phyloP scores from a whole-genome alignment of 768 basidiomycete genomes.

The Trametes villosa region DNA sequence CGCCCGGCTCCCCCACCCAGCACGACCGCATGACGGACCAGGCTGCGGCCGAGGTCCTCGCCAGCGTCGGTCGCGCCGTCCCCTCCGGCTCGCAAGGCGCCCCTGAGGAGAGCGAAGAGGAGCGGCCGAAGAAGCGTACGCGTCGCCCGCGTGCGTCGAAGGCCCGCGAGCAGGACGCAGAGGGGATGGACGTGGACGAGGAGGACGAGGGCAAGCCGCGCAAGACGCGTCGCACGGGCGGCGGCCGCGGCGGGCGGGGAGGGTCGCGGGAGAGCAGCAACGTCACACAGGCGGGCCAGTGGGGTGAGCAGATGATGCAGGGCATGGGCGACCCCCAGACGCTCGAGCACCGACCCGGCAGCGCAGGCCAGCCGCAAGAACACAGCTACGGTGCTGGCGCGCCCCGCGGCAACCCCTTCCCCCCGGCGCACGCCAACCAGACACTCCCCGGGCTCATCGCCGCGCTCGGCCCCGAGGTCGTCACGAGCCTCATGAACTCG shows the following conservation, averaged over 20 bases:
- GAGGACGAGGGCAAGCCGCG: slow-evolving; percentile 30
- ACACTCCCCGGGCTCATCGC: slow-evolving; percentile 65
- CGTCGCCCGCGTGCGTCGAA: slow-evolving; percentile 38
- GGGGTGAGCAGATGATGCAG: slow-evolving; percentile 27
- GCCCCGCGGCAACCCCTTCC: slow-evolving; percentile 34
- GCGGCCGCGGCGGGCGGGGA: background rate
- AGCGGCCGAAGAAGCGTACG: slow-evolving; percentile 59
- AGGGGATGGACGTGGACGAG: slow-evolving; percentile 55
- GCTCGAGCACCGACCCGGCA: slow-evolving; percentile 18
- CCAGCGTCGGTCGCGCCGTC: slow-evolving; percentile 70
- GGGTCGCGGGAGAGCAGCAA: slow-evolving; percentile 18
- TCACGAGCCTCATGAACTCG: slow-evolving; percentile 23
- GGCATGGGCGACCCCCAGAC: slow-evolving; percentile 22
- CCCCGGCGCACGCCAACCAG: slow-evolving; percentile 49
- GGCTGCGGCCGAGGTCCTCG: slow-evolving; percentile 87
- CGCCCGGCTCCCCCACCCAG: slow-evolving; percentile 39
- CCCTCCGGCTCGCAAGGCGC: slow-evolving; percentile 43
- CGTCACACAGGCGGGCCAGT: slow-evolving; percentile 17
- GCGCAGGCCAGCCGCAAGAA: slow-evolving; percentile 16
- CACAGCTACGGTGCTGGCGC: slow-evolving; percentile 28
- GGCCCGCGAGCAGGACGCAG: slow-evolving; percentile 42
- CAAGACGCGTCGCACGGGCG: slow-evolving; percentile 10
- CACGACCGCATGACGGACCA: slow-evolving; percentile 72
- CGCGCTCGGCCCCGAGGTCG: slow-evolving; percentile 35
- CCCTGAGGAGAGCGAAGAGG: slow-evolving; percentile 51